phyloP scores from a whole-genome alignment of 331 rosid genomes.

The Erythrophleum ivorense region DNA sequence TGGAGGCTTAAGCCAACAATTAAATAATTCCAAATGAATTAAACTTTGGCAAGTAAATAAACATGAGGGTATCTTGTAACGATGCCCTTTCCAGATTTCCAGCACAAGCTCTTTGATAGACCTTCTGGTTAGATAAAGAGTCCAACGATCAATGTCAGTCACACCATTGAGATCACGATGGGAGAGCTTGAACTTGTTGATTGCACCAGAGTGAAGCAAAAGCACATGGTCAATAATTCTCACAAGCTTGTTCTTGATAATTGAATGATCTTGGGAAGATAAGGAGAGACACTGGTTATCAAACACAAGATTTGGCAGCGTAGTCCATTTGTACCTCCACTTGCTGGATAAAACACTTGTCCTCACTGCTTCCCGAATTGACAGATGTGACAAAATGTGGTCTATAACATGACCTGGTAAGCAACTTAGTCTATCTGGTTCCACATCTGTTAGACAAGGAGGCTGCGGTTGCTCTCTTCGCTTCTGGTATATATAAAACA shows the following conservation, averaged over 20 bases:
- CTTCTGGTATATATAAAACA: conserved; percentile 39
- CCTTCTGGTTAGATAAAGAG: conserved; percentile 54
- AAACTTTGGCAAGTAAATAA: conserved; percentile 62
- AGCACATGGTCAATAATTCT: conserved; percentile 70
- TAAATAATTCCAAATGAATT: conserved; percentile 57
- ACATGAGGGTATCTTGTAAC: conserved; percentile 61
- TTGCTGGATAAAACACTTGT: conserved; percentile 69
- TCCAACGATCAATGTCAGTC: conserved; percentile 61
- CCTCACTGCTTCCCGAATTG: conserved; percentile 60
- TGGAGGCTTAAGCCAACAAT: conserved; percentile 69
- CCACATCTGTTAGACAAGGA: conserved; percentile 43
- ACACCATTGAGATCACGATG: conserved; percentile 54
- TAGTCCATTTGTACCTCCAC: conserved; percentile 73
- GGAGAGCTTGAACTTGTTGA: conserved; percentile 65
- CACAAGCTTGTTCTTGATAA: conserved; percentile 50
- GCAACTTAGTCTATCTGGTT: conserved; percentile 56
- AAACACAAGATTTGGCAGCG: conserved; percentile 60
- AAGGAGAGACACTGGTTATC: conserved; percentile 49
- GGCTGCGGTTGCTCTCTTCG: conserved; percentile 43
- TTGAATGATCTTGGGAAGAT: conserved; percentile 40
- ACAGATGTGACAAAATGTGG: conserved; percentile 52
- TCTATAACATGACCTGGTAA: conserved; percentile 62
- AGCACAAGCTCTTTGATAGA: conserved; percentile 59
- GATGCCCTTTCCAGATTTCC: conserved; percentile 60
- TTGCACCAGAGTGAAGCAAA: conserved; percentile 63